phyloP scores from a whole-genome alignment of 2,329 filamentous ascomycete species.

The Fusarium nematophilum region DNA sequence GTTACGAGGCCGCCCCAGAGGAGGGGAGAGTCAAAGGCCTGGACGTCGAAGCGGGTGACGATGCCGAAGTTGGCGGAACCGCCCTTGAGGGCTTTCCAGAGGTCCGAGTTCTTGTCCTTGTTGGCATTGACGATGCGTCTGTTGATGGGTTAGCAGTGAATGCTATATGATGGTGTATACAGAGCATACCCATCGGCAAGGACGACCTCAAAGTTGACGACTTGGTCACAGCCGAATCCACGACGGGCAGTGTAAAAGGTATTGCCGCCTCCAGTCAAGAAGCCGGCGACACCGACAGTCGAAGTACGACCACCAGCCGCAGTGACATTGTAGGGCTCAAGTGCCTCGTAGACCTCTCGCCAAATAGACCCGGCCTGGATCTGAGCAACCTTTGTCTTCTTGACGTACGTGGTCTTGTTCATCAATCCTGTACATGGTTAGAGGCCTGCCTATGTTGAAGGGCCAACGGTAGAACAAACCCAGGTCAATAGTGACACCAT shows the following conservation, averaged over 20 bases:
- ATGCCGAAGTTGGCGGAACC: slow-evolving; percentile 32
- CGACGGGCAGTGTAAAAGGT: slow-evolving; percentile 27
- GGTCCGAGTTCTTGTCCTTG: slow-evolving; percentile 12
- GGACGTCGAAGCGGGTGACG: slow-evolving; percentile 34
- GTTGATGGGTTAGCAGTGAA: not conserved
- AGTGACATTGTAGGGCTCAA: slow-evolving; percentile 48
- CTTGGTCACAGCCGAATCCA: slow-evolving; percentile 52
- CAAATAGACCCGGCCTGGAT: slow-evolving; percentile 56
- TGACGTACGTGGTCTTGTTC: slow-evolving; percentile 45
- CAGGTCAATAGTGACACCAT: slow-evolving; percentile 30
- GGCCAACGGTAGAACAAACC: not conserved
- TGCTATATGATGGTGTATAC: too few species aligned
- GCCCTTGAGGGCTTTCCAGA: slow-evolving; percentile 30
- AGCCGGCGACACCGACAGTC: slow-evolving; percentile 45
- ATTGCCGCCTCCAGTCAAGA: slow-evolving; percentile 43
- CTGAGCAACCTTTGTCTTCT: slow-evolving; percentile 39
- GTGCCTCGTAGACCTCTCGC: slow-evolving; percentile 42
- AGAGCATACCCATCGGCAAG: slow-evolving; percentile 49
- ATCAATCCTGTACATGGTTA: slow-evolving; percentile 19
- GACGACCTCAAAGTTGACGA: slow-evolving; percentile 57
- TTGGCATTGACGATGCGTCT: slow-evolving; percentile 36
- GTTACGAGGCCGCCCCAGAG: slow-evolving; percentile 33
- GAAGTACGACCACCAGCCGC: slow-evolving; percentile 58
- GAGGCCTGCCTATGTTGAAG: not conserved
- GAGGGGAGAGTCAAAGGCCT: slow-evolving; percentile 25